Evolutionary conservation across 306 rosid species (phyloP), one percentile per base, ranked within the genome.

Genomic region (Trifolium subterraneum): DNA sequence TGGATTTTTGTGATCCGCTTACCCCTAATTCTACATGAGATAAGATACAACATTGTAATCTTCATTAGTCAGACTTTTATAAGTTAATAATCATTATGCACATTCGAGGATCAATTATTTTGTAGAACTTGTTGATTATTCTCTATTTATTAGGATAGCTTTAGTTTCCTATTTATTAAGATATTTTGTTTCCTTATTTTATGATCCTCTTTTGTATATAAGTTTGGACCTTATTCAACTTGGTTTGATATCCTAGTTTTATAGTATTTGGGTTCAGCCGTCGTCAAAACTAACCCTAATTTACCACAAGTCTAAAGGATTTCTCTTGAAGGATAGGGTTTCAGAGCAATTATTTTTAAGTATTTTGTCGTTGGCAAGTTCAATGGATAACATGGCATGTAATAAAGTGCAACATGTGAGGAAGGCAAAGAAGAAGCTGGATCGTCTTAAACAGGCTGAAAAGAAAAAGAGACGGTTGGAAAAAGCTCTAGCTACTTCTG

Each of bases 361-460:
- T 80, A 83, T 75, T 83, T 87, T 36, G 25, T 84, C 71, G 65
- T 48, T 70, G 67, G 76, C 75, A 71, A 72, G 81, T 60, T 84
- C 73, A 66, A 90, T 92, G 99, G 97, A 92, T 82, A 86, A 52
- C 82, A 70, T 82, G 95, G 89, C 76, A 29, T 82, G 89, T 79
- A 91, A 87, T 88, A 95, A 90, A 82, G 88, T 80, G 83, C 99
- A 88, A 85, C 84, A 88, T 54, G 85, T 88, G 89, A 90, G 97
- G 62, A 95, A 95, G 83, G 90, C 79, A 4, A 95, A 92, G 80
- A 94, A 94, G 95, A 95, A 92, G 76, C 64, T 95, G 79, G 98
- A 90, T 85, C 98, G 99, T 64, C 90, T 90, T 70, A 95, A 92
- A 65, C 99, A 92, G 81, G 99, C 97, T n/a, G 99, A 95, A 81